Evolutionary conservation across 2,329 filamentous ascomycete species (phyloP), one percentile per base, ranked within the genome.

Genomic region (Colletotrichum sidae): DNA sequence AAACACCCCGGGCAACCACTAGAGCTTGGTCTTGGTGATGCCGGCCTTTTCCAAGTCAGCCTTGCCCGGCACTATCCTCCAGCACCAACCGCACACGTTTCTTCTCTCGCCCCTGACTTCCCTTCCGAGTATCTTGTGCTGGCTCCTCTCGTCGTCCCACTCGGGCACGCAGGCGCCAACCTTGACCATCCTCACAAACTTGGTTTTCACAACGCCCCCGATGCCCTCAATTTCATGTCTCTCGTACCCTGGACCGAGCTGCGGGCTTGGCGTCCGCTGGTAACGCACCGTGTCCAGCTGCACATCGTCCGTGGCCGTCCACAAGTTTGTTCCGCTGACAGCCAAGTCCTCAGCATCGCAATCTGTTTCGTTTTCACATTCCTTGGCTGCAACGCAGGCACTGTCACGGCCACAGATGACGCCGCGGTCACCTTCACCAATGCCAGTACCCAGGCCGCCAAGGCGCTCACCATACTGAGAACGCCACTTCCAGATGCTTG

Each of bases 21-120:
- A 25, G 25, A 61, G 50, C 38, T 49, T 51, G 11, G 17, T 25
- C 63, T 51, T 56, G 37, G 53, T 47, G 8, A 65, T 41, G 39
- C 64, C 59, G 11, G 38, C 64, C 60, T 65, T 60, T 12, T 55
- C 35, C 44, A 65, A 41, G 51, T 73, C 73, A 15, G 66, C 65
- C 13, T 78, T 76, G 2, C 88, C 84, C 0, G 89, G 89, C 56
- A 96, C 87, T 3, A 93, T 89, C 67, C 93, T 84, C 76, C 85
- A 88, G 76, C 95, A 98, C 94, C 95, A 97, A 0, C 92, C 93
- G 77, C 94, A 98, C 93, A 93, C 97, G 74, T 92, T 94, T 67
- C 94, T 85, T 61, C 88, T 83, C 53, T 79, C 77, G 1, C 92
- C 92, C 12, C 82, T 82, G 58, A 90, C 85, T 77, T 98, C 95